Conservation (phyloP, 257 asterid genomes). For the Nicotiana obtusifolia region DNA sequence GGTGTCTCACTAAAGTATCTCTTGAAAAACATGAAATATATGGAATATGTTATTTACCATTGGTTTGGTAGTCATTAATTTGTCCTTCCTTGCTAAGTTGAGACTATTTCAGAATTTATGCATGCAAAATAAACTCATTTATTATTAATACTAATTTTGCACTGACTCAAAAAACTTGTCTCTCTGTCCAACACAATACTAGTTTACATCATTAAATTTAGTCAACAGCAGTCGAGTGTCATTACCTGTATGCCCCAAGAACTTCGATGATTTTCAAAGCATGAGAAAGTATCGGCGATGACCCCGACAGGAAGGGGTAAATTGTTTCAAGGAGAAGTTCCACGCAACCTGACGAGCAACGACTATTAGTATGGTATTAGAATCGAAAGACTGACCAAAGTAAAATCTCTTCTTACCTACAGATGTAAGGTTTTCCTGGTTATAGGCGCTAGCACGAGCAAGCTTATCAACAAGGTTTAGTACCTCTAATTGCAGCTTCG, state of each 20-base stretch:
- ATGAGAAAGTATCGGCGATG: constrained; percentile 71
- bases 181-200: neutral
- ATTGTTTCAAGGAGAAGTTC: constrained; percentile 93
- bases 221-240: constrained; percentile 3
- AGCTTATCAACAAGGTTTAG: constrained; percentile 74
- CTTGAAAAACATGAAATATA: neutral
- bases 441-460: constrained; percentile 78
- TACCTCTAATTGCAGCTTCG: constrained; percentile 92
- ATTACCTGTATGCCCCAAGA: constrained; percentile 93
- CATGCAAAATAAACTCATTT: neutral
- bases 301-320: constrained; percentile 78
- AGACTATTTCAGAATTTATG: neutral
- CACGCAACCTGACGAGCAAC: constrained; percentile 67
- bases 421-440: constrained; percentile 93
- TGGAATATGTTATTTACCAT: neutral
- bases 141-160: neutral
- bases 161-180: neutral
- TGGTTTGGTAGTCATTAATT: neutral
- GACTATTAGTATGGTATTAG: constrained; percentile 9
- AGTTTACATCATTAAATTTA: neutral
- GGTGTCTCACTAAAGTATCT: neutral
- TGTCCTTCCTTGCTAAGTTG: neutral
- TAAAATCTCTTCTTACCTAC: constrained; percentile 56
- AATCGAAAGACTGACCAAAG: constrained; percentile 10
- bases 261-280: constrained; percentile 85